These are phyloP conservation scores for Boeremia exigua DNA, from an alignment of 2,329 filamentous ascomycete species.

Conservation along the genomic window DNA sequence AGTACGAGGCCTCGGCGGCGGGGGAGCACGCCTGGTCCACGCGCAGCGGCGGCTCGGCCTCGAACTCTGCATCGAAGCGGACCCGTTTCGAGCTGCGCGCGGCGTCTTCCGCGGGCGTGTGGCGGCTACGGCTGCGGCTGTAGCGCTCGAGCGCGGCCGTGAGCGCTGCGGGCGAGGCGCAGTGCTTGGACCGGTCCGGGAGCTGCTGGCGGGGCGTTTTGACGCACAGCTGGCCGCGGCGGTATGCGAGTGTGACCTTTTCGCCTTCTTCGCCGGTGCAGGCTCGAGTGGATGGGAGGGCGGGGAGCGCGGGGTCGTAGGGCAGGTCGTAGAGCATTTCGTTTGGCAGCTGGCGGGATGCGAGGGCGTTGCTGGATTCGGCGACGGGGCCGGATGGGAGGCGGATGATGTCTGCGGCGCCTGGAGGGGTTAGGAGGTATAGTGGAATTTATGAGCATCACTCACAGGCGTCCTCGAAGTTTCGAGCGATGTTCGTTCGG, in stretches of 20 bases:
- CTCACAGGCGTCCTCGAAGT: conserved; percentile 52
- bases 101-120: not conserved
- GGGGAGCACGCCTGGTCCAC: too few species aligned
- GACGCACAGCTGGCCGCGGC: not conserved
- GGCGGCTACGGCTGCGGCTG: not conserved
- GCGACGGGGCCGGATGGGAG: not conserved
- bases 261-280: not conserved
- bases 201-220: not conserved
- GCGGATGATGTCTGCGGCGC: conserved; percentile 13
- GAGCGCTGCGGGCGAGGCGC: conserved; percentile 5
- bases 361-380: conserved; percentile 4
- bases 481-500: conserved; percentile 45
- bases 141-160: not conserved
- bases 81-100: conserved; percentile 7
- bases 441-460: not conserved
- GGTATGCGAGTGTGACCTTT: not conserved
- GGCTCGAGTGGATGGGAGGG: not conserved
- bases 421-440: not conserved
- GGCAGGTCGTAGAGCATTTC: conserved; percentile 25
- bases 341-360: conserved; percentile 19
- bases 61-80: too few species aligned
- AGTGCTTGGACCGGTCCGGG: conserved; percentile 6
- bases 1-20: not conserved
- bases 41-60: too few species aligned
- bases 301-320: not conserved